phyloP scores from a whole-genome alignment of 139 green algal genomes.

The Edaphochlamys debaryana region DNA sequence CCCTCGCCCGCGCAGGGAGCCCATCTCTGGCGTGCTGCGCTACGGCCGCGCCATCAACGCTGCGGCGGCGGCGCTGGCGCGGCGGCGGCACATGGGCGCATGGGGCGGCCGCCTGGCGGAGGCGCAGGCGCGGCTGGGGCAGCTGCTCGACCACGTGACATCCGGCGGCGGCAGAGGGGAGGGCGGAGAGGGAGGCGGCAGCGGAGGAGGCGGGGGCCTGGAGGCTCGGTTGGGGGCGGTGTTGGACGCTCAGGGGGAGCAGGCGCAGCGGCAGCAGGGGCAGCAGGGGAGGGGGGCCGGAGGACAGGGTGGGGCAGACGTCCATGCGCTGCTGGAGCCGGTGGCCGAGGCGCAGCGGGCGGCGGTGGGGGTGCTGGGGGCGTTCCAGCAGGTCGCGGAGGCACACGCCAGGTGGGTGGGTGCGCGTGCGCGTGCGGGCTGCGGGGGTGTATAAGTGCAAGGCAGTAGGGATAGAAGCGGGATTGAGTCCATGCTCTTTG shows the following conservation, averaged over 20 bases:
- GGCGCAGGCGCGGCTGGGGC: neutral
- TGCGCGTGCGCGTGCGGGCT: neutral
- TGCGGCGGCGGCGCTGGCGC: constrained; percentile 42
- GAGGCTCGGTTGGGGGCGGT: neutral
- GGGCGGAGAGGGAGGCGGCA: neutral
- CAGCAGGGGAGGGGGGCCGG: too few relatives aligned
- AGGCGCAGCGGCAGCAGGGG: too few relatives aligned
- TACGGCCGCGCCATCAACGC: constrained; percentile 54
- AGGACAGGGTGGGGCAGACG: too few relatives aligned
- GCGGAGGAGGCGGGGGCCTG: neutral
- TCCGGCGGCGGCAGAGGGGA: neutral
- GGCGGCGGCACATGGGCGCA: constrained; percentile 33
- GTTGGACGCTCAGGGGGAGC: neutral
- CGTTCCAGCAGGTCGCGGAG: neutral
- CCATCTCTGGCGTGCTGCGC: constrained; percentile 33
- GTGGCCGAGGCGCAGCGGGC: too few relatives aligned
- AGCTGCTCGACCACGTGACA: neutral
- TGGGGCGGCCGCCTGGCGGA: neutral
- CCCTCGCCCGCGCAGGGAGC: neutral
- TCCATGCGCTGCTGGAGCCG: too few relatives aligned
- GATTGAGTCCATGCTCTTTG: too few relatives aligned
- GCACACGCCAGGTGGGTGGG: neutral
- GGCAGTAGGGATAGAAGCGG: too few relatives aligned
- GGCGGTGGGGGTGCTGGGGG: too few relatives aligned
- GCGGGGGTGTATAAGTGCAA: too few relatives aligned